Evolutionary conservation across 129 eudicot species (phyloP).

Genomic region (Daucus carota): DNA sequence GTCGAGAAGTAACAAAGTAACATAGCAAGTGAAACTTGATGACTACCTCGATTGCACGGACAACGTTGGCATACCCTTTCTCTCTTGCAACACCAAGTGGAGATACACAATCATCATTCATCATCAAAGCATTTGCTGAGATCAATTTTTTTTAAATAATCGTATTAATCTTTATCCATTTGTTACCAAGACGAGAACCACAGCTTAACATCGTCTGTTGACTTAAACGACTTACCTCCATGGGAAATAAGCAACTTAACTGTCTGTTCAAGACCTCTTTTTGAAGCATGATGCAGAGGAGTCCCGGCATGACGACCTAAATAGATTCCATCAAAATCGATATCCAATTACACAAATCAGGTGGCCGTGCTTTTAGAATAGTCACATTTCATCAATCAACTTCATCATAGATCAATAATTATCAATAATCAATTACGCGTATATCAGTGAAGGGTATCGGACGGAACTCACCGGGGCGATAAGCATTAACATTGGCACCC

Average conservation of each 20-base stretch:
- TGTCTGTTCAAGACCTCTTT: slow-evolving; percentile 72
- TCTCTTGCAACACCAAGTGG: slow-evolving; percentile 84
- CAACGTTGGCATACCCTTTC: slow-evolving; percentile 61
- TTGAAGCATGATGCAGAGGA: slow-evolving; percentile 92
- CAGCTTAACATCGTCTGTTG: background rate
- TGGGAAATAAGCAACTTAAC: slow-evolving; percentile 68
- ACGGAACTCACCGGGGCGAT: slow-evolving; percentile 49
- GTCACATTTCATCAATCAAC: background rate
- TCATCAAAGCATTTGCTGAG: slow-evolving; percentile 74
- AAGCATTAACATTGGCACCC: slow-evolving; percentile 89
- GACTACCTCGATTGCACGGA: slow-evolving; percentile 79
- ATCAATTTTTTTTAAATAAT: slow-evolving; percentile 7
- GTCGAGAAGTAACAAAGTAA: background rate
- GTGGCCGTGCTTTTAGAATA: too few relatives aligned
- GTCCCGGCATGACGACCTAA: slow-evolving; percentile 86
- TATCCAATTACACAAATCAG: background rate
- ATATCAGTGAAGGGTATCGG: background rate
- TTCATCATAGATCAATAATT: background rate
- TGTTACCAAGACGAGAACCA: background rate
- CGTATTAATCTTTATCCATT: background rate
- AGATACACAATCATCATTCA: slow-evolving; percentile 85
- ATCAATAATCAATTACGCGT: too few relatives aligned
- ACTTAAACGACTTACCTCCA: slow-evolving; percentile 43
- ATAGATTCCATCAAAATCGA: background rate
- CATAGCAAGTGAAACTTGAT: background rate